Base-by-base conservation (phyloP, 148 eudicot species). In the Linanthus parryae region DNA sequence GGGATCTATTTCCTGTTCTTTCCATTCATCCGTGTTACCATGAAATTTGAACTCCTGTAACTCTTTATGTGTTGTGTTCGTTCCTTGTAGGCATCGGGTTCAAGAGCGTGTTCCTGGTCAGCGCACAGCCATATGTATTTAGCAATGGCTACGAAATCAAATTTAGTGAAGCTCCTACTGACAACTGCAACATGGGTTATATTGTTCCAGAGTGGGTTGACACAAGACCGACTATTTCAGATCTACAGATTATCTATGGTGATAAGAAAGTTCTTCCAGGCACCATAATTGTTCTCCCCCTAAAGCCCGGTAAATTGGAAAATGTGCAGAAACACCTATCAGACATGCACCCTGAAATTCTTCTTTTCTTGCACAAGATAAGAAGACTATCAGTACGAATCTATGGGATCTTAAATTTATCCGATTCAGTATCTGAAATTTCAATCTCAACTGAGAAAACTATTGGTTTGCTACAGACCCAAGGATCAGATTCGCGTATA, bases 201-300 rank as follows among this genome's bases (percentile, higher is more conserved):
- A 69, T 81, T 20, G 88, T 85, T 20, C 94, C 94, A 20, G 85
- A 78, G 54, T 85, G 94, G 94, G 88, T 85, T 36, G 80, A 76
- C 16, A 56, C 56, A 33, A 65, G 74, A 15, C 88, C 88, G 24
- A 70, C 63, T 41, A 28, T 85, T 48, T 69, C 80, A 0, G 71
- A 50, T 23, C 63, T 85, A 8, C 58, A 78, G 37, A 49, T 46
- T 27, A 51, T 84, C 15, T 75, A 84, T 38, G 92, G 86, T 18
- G 33, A 56, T 10, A 3, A 10, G 13, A 44, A 58, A 29, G n/a
- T 61, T 8, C 76, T 85, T 28, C 94, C 88, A 5, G 71, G 78
- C 27, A 85, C 94, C 3, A 78, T 73, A 11, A 41, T 85, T 5
- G 57, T 85, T 56, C 60, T 85, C 61, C 95, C 95, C 35, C 54